Percentiles rank a stretch among this genome's conserved stretches.
Conservation (phyloP, 2,329 filamentous ascomycete species). For the Catunica adiposa region DNA sequence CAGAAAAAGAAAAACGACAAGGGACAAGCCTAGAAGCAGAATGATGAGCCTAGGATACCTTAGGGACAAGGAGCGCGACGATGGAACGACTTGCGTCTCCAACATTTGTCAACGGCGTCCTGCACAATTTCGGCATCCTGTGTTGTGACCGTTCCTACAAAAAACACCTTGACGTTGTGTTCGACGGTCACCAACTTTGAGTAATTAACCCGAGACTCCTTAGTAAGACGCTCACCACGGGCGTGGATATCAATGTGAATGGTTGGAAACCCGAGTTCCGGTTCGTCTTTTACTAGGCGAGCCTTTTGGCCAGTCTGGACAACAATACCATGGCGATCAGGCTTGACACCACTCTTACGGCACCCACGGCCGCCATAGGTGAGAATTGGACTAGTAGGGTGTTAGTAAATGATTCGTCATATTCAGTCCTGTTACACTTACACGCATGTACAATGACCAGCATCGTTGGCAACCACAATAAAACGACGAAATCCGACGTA, state of each 20-base stretch:
- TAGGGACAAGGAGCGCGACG: slow-evolving; percentile 14
- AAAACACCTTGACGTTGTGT: slow-evolving; percentile 41
- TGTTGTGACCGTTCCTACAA: slow-evolving; percentile 32
- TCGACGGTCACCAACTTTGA: slow-evolving; percentile 39
- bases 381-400: slow-evolving; percentile 31
- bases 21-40: neutral
- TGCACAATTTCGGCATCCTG: slow-evolving; percentile 27
- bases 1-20: neutral
- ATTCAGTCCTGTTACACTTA: slow-evolving; percentile 22
- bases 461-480: slow-evolving; percentile 34
- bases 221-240: slow-evolving; percentile 29
- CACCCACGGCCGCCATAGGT: slow-evolving; percentile 38
- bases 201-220: slow-evolving; percentile 40
- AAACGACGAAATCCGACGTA: slow-evolving; percentile 37
- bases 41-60: neutral
- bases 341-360: slow-evolving; percentile 35
- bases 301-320: slow-evolving; percentile 17
- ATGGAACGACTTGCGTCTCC: slow-evolving; percentile 28
- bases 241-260: slow-evolving; percentile 29
- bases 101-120: slow-evolving; percentile 33
- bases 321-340: slow-evolving; percentile 37
- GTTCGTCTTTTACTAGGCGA: slow-evolving; percentile 25
- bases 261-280: slow-evolving; percentile 30
- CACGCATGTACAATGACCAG: slow-evolving; percentile 40
- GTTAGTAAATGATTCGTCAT: slow-evolving; percentile 10